Percentiles rank a stretch among this genome's conserved stretches.
phyloP scores from a whole-genome alignment of 148 eudicot species.

The Oxyria digyna region DNA sequence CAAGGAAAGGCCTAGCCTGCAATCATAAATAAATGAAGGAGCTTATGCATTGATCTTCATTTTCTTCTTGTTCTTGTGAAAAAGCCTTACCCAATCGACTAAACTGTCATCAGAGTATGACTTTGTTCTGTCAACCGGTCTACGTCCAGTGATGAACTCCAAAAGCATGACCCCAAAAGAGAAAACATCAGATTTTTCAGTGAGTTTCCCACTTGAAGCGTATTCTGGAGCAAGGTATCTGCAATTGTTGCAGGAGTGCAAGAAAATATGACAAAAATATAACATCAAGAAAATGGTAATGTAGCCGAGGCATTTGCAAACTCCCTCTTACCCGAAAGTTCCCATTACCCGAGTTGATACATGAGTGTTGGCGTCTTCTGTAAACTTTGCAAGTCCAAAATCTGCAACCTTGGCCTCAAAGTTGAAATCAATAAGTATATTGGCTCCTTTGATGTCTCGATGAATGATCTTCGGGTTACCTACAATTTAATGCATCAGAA shows the following conservation, averaged over 20 bases:
- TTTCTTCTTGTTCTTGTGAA: neutral
- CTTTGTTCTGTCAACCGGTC: constrained; percentile 41
- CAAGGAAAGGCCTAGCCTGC: constrained; percentile 56
- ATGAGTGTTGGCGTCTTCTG: constrained; percentile 74
- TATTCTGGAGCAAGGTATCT: constrained; percentile 93
- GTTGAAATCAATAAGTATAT: neutral
- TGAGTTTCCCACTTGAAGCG: constrained; percentile 75
- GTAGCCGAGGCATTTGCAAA: no score
- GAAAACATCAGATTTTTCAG: constrained; percentile 82
- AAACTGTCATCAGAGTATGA: constrained; percentile 60
- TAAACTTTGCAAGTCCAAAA: constrained; percentile 83
- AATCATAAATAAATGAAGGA: neutral
- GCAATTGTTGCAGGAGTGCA: constrained; percentile 3
- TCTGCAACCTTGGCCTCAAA: constrained; percentile 49
- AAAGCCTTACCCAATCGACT: constrained; percentile 66
- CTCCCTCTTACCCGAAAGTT: constrained; percentile 59
- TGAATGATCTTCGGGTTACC: constrained; percentile 11
- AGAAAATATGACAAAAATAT: neutral
- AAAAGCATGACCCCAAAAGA: constrained; percentile 80
- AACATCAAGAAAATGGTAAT: neutral
- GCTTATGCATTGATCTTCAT: neutral
- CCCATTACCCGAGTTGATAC: constrained; percentile 91
- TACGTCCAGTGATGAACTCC: constrained; percentile 61
- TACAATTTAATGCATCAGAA: neutral
- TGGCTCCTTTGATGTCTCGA: constrained; percentile 9